Conservation (phyloP, 305 asterid species). For the Ilex paraguariensis region DNA sequence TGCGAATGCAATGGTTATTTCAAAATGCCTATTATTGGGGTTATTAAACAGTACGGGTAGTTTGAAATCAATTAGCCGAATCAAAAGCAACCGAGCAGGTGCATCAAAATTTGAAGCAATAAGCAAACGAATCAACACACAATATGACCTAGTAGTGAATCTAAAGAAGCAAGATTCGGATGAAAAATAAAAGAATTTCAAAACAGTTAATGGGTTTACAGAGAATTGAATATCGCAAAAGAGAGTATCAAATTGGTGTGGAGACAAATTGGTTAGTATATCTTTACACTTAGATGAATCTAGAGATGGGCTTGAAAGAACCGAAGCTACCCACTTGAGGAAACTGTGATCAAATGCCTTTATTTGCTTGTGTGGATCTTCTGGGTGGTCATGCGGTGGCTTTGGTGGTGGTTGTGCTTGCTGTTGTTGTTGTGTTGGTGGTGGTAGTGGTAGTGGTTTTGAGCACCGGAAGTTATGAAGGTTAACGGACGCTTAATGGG, state of each 20-base stretch:
- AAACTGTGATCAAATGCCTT: conserved; percentile 26
- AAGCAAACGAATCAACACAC: conserved; percentile 53
- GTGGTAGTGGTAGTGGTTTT: not conserved
- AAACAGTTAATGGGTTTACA: conserved; percentile 54
- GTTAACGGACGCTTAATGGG: not conserved
- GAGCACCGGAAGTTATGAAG: not conserved
- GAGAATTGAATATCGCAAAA: conserved; percentile 47
- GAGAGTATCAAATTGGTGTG: conserved; percentile 50
- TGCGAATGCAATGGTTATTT: conserved; percentile 43
- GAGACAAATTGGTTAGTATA: conserved; percentile 38
- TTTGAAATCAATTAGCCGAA: conserved; percentile 63
- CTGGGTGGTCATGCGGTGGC: not conserved
- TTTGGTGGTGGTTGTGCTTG: not conserved
- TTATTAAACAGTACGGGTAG: conserved; percentile 27
- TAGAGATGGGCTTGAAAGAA: conserved; percentile 41
- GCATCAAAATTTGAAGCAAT: conserved; percentile 45
- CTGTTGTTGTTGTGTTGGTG: not conserved
- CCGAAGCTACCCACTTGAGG: conserved; percentile 33
- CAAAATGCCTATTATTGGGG: conserved; percentile 26
- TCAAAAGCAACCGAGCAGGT: conserved; percentile 71
- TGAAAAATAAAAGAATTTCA: conserved; percentile 58
- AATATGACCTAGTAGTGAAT: conserved; percentile 61
- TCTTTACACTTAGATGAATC: conserved; percentile 40
- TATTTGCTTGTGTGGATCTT: not conserved
- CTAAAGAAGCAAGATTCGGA: conserved; percentile 41